Evolutionary conservation across 2,329 filamentous ascomycete species (phyloP), one percentile per base, ranked within the genome.

Genomic region (Samsoniella hepiali): DNA sequence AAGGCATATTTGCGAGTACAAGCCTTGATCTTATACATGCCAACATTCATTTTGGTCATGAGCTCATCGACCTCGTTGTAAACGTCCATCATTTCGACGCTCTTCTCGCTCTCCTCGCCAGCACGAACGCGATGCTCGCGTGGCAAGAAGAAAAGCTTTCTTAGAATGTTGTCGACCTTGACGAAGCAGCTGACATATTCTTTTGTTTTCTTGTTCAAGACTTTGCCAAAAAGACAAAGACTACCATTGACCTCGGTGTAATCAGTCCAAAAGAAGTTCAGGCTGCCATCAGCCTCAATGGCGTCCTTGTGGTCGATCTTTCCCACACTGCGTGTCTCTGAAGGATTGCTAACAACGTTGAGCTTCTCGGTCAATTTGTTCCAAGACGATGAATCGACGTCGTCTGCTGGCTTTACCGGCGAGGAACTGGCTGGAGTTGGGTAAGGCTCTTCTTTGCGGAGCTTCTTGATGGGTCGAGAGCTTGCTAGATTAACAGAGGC

Each of bases 191-290:
- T 99, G 65, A 93, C 89, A 72, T 91, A 93, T 50, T 82, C 81
- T 58, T 85, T 88, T 1, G 86, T 91, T 70, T 88, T 90, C 75
- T 93, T 97, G 78, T 97, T 93, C 70, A 93, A 87, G 31, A 97
- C 94, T 73, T 99, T 99, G 67, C 95, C 95, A 72, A 99, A 98
- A 11, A 99, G 83, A 74, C 93, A 98, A 10, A 99, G 80, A 69
- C 88, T 95, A 64, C 94, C 94, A 70, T 93, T 93, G 73, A 97
- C 81, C 73, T 99, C 95, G 1, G 90, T 92, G 72, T 97, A 99
- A 76, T 99, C 95, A 8, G 91, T 90, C 95, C 95, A 99, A 79
- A 97, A 99, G 80, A 99, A 92, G 68, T 89, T 89, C 36, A 99
- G 81, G 69, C 91, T 96, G 42, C 94, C 95, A 71, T 99, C 93